phyloP scores from a whole-genome alignment of 2,329 filamentous ascomycete genomes.

The Calonectria henricotiae region DNA sequence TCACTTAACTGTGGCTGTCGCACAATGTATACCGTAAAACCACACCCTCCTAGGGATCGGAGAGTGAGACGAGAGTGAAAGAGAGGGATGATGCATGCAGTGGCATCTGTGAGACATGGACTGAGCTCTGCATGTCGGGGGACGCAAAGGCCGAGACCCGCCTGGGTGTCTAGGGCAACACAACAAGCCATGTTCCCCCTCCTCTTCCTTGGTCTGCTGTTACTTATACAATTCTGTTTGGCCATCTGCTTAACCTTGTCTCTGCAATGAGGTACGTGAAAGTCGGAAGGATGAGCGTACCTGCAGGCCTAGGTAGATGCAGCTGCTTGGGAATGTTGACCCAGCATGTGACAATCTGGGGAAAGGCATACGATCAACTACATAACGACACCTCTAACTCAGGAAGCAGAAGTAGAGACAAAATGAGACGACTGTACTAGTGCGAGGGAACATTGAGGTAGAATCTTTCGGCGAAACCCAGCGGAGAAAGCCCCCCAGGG shows the following conservation, averaged over 20 bases:
- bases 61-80: not conserved
- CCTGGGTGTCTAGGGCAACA: slow-evolving; percentile 1
- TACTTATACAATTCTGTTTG: slow-evolving; percentile 43
- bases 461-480: slow-evolving; percentile 15
- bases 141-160: slow-evolving; percentile 32
- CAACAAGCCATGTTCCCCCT: slow-evolving; percentile 6
- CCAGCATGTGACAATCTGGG: not conserved
- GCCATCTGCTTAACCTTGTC: slow-evolving; percentile 28
- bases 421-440: not conserved
- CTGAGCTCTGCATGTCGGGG: slow-evolving; percentile 34
- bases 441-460: no score
- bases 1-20: not conserved
- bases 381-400: no score
- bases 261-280: not conserved
- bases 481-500: not conserved
- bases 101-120: slow-evolving; percentile 40
- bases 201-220: slow-evolving; percentile 1
- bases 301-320: not conserved
- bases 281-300: not conserved
- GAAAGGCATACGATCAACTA: not conserved
- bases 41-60: slow-evolving; percentile 11
- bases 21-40: slow-evolving; percentile 10
- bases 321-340: not conserved
- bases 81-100: slow-evolving; percentile 22
- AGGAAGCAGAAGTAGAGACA: slow-evolving; percentile 6